These are phyloP conservation scores for Aspergillus hancockii DNA, from an alignment of 495 filamentous ascomycete genomes.

Conservation along the genomic window DNA sequence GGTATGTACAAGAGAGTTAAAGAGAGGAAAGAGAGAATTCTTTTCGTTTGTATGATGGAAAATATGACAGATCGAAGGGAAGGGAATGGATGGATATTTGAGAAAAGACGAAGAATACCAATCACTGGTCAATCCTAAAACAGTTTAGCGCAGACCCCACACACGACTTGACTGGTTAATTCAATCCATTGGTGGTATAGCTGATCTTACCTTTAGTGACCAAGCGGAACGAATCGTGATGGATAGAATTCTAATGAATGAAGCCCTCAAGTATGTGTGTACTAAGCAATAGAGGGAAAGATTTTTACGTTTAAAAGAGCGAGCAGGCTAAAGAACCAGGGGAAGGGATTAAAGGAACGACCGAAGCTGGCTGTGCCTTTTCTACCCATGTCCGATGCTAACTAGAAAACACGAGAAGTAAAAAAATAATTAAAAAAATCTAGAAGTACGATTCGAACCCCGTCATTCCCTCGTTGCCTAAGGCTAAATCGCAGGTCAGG, in stretches of 20 bases:
- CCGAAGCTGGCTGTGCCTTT: neutral
- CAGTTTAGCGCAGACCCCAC: conserved; percentile 22
- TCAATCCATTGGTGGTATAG: conserved; percentile 6
- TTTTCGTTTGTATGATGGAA: neutral
- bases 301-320: neutral
- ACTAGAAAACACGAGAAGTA: conserved; percentile 3
- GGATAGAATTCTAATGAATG: neutral
- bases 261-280: conserved; percentile 2
- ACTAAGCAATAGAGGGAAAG: neutral
- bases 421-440: neutral
- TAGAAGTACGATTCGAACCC: neutral
- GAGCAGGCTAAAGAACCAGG: conserved; percentile 14
- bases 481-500: conserved; percentile 13
- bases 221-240: neutral
- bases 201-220: conserved; percentile 1
- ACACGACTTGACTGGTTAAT: conserved; percentile 12
- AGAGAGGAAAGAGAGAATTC: conserved; percentile 4
- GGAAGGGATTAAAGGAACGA: neutral
- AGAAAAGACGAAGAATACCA: conserved; percentile 11
- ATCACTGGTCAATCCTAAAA: conserved; percentile 15
- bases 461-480: conserved; percentile 3
- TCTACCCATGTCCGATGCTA: conserved; percentile 3
- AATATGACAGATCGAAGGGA: neutral
- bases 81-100: conserved; percentile 23
- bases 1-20: conserved; percentile 10